These are phyloP conservation scores for Schizonepeta tenuifolia DNA, from an alignment of 257 asterid species.

Conservation along the genomic window DNA sequence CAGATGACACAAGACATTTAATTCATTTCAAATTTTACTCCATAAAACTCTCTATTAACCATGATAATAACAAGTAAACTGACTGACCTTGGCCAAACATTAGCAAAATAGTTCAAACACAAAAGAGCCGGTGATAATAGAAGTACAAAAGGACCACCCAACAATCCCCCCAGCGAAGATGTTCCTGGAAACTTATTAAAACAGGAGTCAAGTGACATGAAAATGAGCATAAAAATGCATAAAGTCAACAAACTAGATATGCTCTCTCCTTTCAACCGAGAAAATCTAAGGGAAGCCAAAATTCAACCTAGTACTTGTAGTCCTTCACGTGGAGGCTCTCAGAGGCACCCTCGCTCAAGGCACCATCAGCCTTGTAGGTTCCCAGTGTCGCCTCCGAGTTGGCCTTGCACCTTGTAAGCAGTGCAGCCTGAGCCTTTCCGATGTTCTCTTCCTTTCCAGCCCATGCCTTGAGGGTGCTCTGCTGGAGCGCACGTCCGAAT, in stretches of 20 bases:
- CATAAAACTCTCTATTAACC: conserved; percentile 1
- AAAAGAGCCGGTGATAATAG: conserved; percentile 20
- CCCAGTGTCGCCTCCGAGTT: conserved; percentile 93
- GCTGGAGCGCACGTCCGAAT: conserved; percentile 94
- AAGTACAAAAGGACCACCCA: conserved; percentile 1
- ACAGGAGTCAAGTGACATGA: conserved; percentile 16
- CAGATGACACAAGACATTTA: too few relatives aligned
- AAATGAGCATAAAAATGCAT: conserved; percentile 10
- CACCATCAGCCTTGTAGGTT: conserved; percentile 55
- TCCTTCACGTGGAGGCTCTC: conserved; percentile 93
- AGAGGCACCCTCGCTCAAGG: conserved; percentile 71
- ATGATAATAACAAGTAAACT: background rate
- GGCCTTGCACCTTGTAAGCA: conserved; percentile 79
- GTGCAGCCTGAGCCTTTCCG: conserved; percentile 73
- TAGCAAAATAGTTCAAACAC: conserved; percentile 26
- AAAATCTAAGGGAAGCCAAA: conserved; percentile 23
- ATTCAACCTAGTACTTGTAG: conserved; percentile 66
- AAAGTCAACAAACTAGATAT: conserved; percentile 28
- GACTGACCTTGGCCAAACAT: conserved; percentile 8
- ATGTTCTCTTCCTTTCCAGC: conserved; percentile 76
- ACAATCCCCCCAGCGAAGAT: conserved; percentile 23
- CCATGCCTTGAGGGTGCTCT: conserved; percentile 96
- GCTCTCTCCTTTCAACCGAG: conserved; percentile 18
- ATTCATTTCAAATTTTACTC: background rate
- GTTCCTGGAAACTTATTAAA: conserved; percentile 37